Base-by-base conservation (phyloP, 768 basidiomycete species). In the Trametes villosa region DNA sequence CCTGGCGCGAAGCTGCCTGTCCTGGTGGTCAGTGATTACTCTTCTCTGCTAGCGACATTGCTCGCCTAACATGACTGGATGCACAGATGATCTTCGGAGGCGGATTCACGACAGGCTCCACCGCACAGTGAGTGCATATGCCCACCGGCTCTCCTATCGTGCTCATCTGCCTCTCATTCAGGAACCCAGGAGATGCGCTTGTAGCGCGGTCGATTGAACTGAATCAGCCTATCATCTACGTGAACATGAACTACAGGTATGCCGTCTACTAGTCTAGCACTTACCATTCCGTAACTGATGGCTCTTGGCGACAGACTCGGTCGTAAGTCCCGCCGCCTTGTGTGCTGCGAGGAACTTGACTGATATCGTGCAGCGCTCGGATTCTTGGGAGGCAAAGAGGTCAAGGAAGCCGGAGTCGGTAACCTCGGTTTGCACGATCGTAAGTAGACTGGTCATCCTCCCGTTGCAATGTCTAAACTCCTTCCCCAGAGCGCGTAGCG, bases 351-450 rank as follows among this genome's bases (percentile, higher is more conserved):
- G 2, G n/a, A n/a, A n/a, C n/a, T 4, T 53, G 56, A n/a, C 52
- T 20, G 26, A 13, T 26, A 9, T 8, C n/a, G 11, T 24, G 13
- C 38, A 74, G 78, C 73, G 0, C 75, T 72, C 46, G 80, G 80
- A 1, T 81, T 81, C 66, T 56, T 80, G 7, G 75, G 73, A 4
- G 68, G 78, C 24, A 67, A 76, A 45, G 78, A 80, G 64, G 75
- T 79, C 3, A 73, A 75, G 53, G 73, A 64, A 1, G 77, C 75
- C 15, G 74, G 75, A 1, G 57, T 74, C 15, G 76, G 75, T 17
- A 84, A 86, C 63, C 71, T 83, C n/a, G 84, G 85, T 17, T 67
- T 86, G 9, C 74, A 72, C 49, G 84, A 86, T 70, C 79, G 79
- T 78, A 40, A 64, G 72, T 67, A 18, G 17, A 13, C 3, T 11